Base-by-base conservation (phyloP, 192 early-diverging fungal genomes). In the Coemansia sp. region DNA sequence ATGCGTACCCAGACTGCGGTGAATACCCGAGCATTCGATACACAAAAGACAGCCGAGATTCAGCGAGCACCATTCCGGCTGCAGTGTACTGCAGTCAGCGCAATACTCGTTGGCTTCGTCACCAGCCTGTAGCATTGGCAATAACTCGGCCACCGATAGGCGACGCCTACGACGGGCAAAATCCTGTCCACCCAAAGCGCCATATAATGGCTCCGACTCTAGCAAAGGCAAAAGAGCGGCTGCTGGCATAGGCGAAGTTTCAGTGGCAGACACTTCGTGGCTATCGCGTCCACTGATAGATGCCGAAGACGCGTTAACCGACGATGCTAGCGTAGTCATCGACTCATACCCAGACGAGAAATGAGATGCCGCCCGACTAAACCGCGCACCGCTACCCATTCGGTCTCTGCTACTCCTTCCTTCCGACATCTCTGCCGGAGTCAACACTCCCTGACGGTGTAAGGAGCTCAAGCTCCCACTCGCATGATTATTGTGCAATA, bases 21-120 rank as follows among this genome's bases (percentile, higher is more conserved):
- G 95, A 32, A 96, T 90, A 44, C 95, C 95, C 30, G 94, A 96
- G 70, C 95, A 97, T 45, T 88, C 90, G 44, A 95, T 97, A 69
- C 93, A 97, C 38, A 97, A 47, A 20, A 94, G 75, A 10, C 88
- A 88, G 34, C 93, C 92, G 34, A 93, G 84, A 59, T 93, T 95
- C 22, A 91, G 90, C 78, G 89, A 88, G 62, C 92, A 92, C 95
- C 95, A 97, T 67, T 93, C 90, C 7, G 93, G 92, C 62, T 85
- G 85, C 75, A 41, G 29, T 20, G 83, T 73, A 0, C 80, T 81
- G 63, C 89, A 90, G 71, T 90, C 89, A 0, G 83, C 89, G 55
- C 89, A 90, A 24, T 6, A 58, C 12, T 24, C 62, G 69, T 82
- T 82, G 32, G 68, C 80, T 2, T 32, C 53, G 45, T 63, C 60